Percentiles rank a stretch among this genome's conserved stretches.
Evolutionary conservation across 768 basidiomycete species (phyloP).

Genomic region (Lentinula lateritia): DNA sequence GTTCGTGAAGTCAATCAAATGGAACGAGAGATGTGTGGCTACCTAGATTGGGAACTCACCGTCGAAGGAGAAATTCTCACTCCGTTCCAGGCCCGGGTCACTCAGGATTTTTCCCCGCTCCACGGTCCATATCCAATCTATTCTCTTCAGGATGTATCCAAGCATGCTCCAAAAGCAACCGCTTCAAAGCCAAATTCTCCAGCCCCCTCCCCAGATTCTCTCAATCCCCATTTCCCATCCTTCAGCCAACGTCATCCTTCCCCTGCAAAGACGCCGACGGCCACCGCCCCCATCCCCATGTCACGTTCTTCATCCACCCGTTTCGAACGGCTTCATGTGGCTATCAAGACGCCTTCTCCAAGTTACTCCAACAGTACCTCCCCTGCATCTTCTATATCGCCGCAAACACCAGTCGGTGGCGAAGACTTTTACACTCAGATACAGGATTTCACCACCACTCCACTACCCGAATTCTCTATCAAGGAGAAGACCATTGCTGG

Average conservation of each 20-base stretch:
- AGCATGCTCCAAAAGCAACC: conserved; percentile 44
- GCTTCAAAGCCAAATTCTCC: conserved; percentile 31
- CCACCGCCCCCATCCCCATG: conserved; percentile 23
- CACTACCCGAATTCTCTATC: conserved; percentile 23
- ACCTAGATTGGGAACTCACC: conserved; percentile 88
- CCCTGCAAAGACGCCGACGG: conserved; percentile 11
- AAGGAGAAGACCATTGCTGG: conserved; percentile 14
- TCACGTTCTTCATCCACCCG: conserved; percentile 9
- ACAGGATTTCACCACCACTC: conserved; percentile 31
- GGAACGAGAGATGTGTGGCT: conserved; percentile 90
- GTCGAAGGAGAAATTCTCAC: conserved; percentile 57
- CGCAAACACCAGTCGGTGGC: conserved; percentile 49
- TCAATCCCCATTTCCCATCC: conserved; percentile 35
- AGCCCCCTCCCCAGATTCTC: conserved; percentile 29
- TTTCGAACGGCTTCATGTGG: conserved; percentile 13
- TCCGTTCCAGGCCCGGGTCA: conserved; percentile 58
- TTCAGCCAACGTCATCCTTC: conserved; percentile 32
- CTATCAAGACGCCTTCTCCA: conserved; percentile 50
- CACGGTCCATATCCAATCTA: conserved; percentile 59
- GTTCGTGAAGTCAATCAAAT: conserved; percentile 93
- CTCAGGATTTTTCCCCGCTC: conserved; percentile 49
- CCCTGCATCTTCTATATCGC: conserved; percentile 57
- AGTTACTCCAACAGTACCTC: conserved; percentile 49
- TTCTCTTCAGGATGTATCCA: conserved; percentile 55
- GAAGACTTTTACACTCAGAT: conserved; percentile 49